Evolutionary conservation across 108 stramenopile species (phyloP), one percentile per base, ranked within the genome.

Genomic region (Fragilariopsis cylindrus): DNA sequence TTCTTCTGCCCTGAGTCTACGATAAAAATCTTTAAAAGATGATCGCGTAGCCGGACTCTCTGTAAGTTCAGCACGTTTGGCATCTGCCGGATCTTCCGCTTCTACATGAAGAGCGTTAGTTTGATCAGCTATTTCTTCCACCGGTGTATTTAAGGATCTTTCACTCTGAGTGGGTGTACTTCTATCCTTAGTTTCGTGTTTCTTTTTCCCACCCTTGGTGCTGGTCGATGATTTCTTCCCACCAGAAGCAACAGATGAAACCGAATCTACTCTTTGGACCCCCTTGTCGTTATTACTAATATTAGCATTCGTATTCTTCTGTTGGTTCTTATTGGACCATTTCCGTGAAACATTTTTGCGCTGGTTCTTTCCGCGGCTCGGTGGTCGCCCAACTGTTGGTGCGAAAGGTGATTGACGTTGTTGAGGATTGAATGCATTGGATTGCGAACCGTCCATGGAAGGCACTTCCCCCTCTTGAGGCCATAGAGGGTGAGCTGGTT

Each of bases 21-120:
- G 78, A 48, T 88, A 84, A 57, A 92, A 92, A 19, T 90, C 87
- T 73, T 90, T 90, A 75, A 89, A 89, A 7, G 83, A 80, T 58
- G 79, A 62, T 3, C 80, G 67, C 42, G 80, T 75, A 39, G 75
- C 81, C 9, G 82, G 81, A 69, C 69, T 88, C 74, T 91, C 90
- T 0, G 65, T 65, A 16, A 85, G 81, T 47, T 89, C 91, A 30
- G 83, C 80, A 47, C 73, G 70, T 54, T 79, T 81, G 47, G 70
- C 64, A 49, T 84, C 82, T 3, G 65, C 79, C 5, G 74, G 75
- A n/a, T 84, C 79, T 39, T 82, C 81, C 16, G 9, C 11, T 9
- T 81, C 76, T 50, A 50, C 67, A 5, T 39, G 16, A 68, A 48
- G 48, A 52, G 16, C 48, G 18, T 50, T 52, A n/a, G 49, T 8